A percentile compares a stretch with the other conserved stretches of the same genome.
These are phyloP conservation scores for Aphanomyces cochlioides DNA, from an alignment of 352 stramenopile genomes.

Conservation along the genomic window DNA sequence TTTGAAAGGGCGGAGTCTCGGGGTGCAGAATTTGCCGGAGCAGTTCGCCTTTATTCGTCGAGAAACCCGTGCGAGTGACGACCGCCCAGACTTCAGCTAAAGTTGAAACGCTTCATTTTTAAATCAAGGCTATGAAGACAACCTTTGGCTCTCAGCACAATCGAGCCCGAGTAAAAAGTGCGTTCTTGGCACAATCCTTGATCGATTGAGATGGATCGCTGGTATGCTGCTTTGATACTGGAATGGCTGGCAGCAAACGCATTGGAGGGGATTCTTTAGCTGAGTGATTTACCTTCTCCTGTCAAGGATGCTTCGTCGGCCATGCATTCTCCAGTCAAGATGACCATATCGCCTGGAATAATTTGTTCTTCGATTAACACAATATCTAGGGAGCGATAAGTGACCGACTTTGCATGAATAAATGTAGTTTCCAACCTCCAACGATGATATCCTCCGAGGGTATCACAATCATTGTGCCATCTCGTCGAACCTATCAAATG, in stretches of 20 bases:
- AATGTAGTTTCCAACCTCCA: constrained; percentile 36
- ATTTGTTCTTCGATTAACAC: constrained; percentile 61
- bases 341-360: constrained; percentile 56
- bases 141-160: constrained; percentile 18
- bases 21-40: constrained; percentile 70
- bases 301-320: constrained; percentile 75
- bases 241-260: constrained; percentile 41
- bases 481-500: constrained; percentile 35
- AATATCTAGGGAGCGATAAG: constrained; percentile 46
- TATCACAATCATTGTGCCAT: constrained; percentile 44
- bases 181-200: background rate
- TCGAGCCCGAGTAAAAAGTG: constrained; percentile 21
- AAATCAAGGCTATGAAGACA: background rate
- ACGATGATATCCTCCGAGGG: constrained; percentile 51
- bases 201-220: background rate
- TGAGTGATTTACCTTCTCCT: constrained; percentile 38
- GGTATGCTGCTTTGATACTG: constrained; percentile 55
- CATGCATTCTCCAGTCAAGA: constrained; percentile 62
- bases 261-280: too few species aligned
- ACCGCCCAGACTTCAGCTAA: constrained; percentile 32
- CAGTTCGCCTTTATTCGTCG: constrained; percentile 64
- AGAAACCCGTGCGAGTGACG: constrained; percentile 61
- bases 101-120: background rate
- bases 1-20: constrained; percentile 49
- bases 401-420: too few species aligned